These are phyloP conservation scores for Puccinia polysora DNA, from an alignment of 1,284 basidiomycete species.

Conservation along the genomic window DNA sequence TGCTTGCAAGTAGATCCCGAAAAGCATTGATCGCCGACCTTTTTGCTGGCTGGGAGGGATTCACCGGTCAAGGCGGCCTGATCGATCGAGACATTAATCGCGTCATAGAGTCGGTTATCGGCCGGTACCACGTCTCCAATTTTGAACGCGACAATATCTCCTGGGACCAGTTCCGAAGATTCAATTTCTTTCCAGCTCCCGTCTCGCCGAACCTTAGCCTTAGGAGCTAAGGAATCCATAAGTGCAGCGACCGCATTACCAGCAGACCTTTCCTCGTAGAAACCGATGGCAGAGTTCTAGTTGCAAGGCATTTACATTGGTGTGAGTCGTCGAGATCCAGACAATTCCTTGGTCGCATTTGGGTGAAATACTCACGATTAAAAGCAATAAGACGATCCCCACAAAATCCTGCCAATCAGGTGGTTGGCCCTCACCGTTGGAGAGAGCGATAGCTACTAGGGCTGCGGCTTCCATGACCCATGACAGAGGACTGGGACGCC, in stretches of 20 bases:
- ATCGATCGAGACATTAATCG: slow-evolving; percentile 88
- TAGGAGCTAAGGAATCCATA: slow-evolving; percentile 97
- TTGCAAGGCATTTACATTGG: too few species aligned
- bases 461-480: slow-evolving; percentile 99
- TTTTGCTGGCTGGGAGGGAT: slow-evolving; percentile 86
- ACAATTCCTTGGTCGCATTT: not conserved
- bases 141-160: slow-evolving; percentile 92
- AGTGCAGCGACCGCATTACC: slow-evolving; percentile 98
- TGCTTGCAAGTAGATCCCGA: slow-evolving; percentile 94
- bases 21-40: slow-evolving; percentile 89
- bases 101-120: slow-evolving; percentile 88
- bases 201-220: slow-evolving; percentile 82
- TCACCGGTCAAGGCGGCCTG: slow-evolving; percentile 95
- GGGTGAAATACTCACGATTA: slow-evolving; percentile 58
- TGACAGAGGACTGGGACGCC: slow-evolving; percentile 79
- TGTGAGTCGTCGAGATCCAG: too few species aligned
- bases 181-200: slow-evolving; percentile 83
- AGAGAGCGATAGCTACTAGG: slow-evolving; percentile 88
- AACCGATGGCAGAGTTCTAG: slow-evolving; percentile 92
- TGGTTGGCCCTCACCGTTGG: slow-evolving; percentile 77
- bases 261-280: slow-evolving; percentile 93
- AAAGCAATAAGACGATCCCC: slow-evolving; percentile 84
- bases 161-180: slow-evolving; percentile 71
- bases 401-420: slow-evolving; percentile 97
- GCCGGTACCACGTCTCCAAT: slow-evolving; percentile 95